Evolutionary conservation across 257 asterid genomes (phyloP).

Genomic region (Jaltomata sinuosa): DNA sequence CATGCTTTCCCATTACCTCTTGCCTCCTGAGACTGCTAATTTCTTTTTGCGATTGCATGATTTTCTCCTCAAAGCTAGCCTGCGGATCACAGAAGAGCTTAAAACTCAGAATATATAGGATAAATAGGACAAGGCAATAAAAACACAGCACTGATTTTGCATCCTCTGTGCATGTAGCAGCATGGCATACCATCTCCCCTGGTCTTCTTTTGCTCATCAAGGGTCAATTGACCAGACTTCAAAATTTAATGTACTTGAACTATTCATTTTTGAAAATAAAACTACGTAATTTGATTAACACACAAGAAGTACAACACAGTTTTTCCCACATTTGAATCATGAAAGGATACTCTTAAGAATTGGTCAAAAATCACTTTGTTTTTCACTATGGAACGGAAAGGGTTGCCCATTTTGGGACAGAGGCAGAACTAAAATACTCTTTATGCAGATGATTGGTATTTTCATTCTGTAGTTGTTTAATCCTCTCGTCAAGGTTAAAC

Average conservation of each 20-base stretch:
- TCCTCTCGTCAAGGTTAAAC: slow-evolving; percentile 34
- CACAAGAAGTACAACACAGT: background rate
- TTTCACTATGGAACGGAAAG: background rate
- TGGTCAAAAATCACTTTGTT: background rate
- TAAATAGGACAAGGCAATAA: background rate
- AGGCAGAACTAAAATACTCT: slow-evolving; percentile 23
- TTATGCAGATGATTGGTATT: slow-evolving; percentile 28
- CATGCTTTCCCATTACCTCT: slow-evolving; percentile 29
- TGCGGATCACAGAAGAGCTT: background rate
- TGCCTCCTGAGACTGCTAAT: slow-evolving; percentile 27
- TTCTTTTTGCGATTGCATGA: slow-evolving; percentile 34
- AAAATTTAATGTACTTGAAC: background rate
- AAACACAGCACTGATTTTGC: background rate
- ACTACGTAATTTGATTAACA: slow-evolving; percentile 1
- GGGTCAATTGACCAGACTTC: background rate
- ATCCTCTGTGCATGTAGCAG: background rate
- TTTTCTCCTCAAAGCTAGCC: slow-evolving; percentile 26
- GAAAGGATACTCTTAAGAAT: background rate
- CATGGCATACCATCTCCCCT: background rate
- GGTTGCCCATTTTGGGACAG: background rate
- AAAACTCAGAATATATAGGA: background rate
- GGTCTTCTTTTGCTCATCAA: background rate
- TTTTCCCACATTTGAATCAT: background rate
- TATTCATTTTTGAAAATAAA: background rate
- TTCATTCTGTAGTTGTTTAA: slow-evolving; percentile 32